Evolutionary conservation across 805 yeast species (phyloP), one percentile per base, ranked within the genome.

Genomic region (Kazachstania bromeliacearum): DNA sequence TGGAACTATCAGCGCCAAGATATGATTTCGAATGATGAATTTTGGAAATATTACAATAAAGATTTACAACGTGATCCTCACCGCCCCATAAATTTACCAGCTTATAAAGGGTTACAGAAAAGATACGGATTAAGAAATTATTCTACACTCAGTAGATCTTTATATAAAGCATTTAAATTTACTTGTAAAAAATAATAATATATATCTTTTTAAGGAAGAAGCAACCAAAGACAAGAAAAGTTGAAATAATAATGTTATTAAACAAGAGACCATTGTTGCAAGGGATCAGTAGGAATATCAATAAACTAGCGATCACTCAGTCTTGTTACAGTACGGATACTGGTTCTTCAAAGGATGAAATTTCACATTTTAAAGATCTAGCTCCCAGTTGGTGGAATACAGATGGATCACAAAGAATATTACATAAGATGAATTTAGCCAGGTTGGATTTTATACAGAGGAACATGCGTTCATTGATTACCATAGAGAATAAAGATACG

Each of bases 381-480:
- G 98, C 99, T 1, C 67, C 80, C n/a, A 61, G 85, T n/a, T 92
- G 99, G 99, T 92, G 99, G 98, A 95, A 92, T 49, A 77, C 83
- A 10, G 62, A 77, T 44, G 98, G 98, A 0, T 81, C 96, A 1
- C 97, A 92, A 55, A 66, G 98, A 27, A 84, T 92, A 37, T 69
- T 92, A 29, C 97, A 92, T 61, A 83, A 87, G 61, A 89, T 92
- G 98, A 92, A 92, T 56, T 65, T 85, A 34, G 66, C 85, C 36
- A 66, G 98, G 44, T 71, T 89, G 81, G 96, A 87, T 56, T 92
- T 87, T 54, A 77, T 92, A 34, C 75, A 73, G 43, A 70, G 71
- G 4, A 79, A 77, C 0, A 62, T 89, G 19, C 35, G 67, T 8
- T 36, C 47, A 13, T 39, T 43, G 5, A 34, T 51, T 4, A 61